Evolutionary conservation across 1,139 yeast species (phyloP), one percentile per base, ranked within the genome.

Genomic region (Nakaseomyces bracarensis): DNA sequence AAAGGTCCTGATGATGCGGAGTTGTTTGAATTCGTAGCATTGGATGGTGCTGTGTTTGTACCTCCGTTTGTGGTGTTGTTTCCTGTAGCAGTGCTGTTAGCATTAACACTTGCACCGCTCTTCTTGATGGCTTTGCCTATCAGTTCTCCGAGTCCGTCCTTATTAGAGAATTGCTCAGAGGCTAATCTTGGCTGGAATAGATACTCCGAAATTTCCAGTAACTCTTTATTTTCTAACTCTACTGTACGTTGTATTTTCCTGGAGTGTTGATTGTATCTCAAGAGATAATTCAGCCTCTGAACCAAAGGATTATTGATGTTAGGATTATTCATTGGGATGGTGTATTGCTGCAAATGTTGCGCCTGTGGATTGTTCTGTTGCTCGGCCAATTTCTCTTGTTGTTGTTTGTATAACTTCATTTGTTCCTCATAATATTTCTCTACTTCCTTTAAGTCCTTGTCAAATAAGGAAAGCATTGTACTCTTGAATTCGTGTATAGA

Each of bases 401-500:
- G 54, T 28, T 43, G 47, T 22, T 48, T 44, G 43, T 51, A 50
- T 43, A 51, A 41, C 19, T 44, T 46, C 16, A 45, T 37, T 38
- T 54, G 58, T 38, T 54, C 57, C 25, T 47, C 46, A 42, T 55
- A 48, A 44, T 48, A 50, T 15, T 53, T 49, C 39, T 56, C 59
- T 13, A 53, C 44, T 40, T 58, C 63, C 15, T 40, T 43, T 36
- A 58, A 45, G 38, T 49, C 54, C 40, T 52, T 57, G 38, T 59
- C 63, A 38, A 59, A 50, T 5, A 54, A 55, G 43, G 57, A 54
- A 36, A 54, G 39, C 57, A 47, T 53, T 7, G 44, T 45, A 21
- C 37, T 49, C 46, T 54, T 59, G 49, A 54, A 64, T 49, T 51
- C 58, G 34, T 53, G 54, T 10, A 60, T 49, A 59, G 61, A 58